phyloP scores from a whole-genome alignment of 129 eudicot genomes.

The Mikania micrantha region DNA sequence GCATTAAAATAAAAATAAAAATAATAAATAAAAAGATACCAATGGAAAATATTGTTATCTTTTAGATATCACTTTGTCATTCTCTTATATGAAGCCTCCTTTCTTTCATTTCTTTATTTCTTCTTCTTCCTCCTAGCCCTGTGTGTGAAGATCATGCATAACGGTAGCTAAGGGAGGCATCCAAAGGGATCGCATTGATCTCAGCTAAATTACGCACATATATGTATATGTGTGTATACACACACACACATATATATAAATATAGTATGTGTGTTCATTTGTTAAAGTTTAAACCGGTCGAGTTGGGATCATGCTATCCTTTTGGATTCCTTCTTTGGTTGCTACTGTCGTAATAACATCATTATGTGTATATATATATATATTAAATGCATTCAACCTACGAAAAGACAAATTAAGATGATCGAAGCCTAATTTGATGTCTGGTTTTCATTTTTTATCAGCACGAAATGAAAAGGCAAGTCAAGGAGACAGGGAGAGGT shows the following conservation, averaged over 20 bases:
- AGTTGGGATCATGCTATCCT: slow-evolving; percentile 93
- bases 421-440: no score
- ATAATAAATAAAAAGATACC: background rate
- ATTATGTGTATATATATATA: no score
- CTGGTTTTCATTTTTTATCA: no score
- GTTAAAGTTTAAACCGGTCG: no score
- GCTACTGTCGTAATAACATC: no score
- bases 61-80: slow-evolving; percentile 23
- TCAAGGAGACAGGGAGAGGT: no score
- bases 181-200: slow-evolving; percentile 99
- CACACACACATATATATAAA: no score
- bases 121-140: slow-evolving; percentile 15
- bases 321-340: slow-evolving; percentile 86
- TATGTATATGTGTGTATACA: slow-evolving; percentile 7
- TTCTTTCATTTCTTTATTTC: slow-evolving; percentile 29
- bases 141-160: background rate
- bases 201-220: slow-evolving; percentile 32
- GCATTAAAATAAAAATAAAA: background rate
- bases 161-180: slow-evolving; percentile 64
- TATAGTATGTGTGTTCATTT: no score
- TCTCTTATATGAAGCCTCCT: slow-evolving; percentile 42
- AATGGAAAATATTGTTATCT: slow-evolving; percentile 3
- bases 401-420: no score
- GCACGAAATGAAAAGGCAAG: no score
- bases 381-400: no score